A percentile compares a stretch with the other conserved stretches of the same genome.
phyloP scores from a whole-genome alignment of 805 yeast genomes.

The Candida qinlingensis region DNA sequence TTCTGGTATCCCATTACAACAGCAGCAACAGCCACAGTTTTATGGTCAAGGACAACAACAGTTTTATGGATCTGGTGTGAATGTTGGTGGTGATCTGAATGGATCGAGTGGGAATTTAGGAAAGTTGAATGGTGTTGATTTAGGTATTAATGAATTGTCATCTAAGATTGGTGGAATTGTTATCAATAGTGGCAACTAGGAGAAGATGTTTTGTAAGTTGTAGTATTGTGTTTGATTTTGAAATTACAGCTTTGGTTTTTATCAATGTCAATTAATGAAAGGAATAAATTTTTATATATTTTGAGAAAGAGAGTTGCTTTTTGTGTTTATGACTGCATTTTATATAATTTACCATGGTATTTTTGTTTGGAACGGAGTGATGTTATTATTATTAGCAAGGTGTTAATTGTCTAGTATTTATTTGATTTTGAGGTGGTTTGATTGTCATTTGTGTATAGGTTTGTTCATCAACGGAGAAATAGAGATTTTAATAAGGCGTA shows the following conservation, averaged over 20 bases:
- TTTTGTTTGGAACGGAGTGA: no score
- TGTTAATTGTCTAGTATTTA: no score
- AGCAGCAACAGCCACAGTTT: slow-evolving; percentile 6
- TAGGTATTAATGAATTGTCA: slow-evolving; percentile 16
- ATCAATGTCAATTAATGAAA: not conserved
- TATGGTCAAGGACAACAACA: not conserved
- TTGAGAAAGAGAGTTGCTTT: not conserved
- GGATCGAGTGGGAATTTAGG: not conserved
- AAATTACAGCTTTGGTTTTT: not conserved
- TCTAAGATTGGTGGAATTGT: slow-evolving; percentile 17
- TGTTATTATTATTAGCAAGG: no score
- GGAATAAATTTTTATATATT: not conserved
- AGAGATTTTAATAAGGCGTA: no score
- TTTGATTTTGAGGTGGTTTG: no score
- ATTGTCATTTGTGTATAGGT: no score
- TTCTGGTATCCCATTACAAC: not conserved
- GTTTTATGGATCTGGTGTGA: not conserved
- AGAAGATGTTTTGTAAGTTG: not conserved
- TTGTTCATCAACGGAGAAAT: no score
- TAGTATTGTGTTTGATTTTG: not conserved
- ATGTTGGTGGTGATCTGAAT: not conserved
- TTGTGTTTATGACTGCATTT: not conserved
- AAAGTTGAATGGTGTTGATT: slow-evolving; percentile 5
- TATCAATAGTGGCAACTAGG: slow-evolving; percentile 10
- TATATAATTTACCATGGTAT: no score